Evolutionary conservation across 345 rosid genomes (phyloP).

Genomic region (Lagerstroemia speciosa): DNA sequence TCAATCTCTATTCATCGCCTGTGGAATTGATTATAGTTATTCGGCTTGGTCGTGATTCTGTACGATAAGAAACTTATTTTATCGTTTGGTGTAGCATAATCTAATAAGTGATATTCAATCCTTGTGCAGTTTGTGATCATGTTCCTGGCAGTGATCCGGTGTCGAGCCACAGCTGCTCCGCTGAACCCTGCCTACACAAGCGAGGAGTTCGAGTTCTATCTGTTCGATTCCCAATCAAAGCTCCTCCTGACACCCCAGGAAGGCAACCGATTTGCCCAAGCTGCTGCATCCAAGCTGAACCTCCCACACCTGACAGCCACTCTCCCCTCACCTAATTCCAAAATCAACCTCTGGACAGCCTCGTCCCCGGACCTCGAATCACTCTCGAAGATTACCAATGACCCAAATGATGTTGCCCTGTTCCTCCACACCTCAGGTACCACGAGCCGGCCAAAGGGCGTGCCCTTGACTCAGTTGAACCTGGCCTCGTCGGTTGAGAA

Average conservation of each 20-base stretch:
- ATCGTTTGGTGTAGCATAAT: not conserved
- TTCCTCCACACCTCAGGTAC: conserved; percentile 76
- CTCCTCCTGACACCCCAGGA: conserved; percentile 30
- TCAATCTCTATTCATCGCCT: no score
- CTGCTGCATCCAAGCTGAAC: conserved; percentile 45
- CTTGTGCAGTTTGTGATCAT: conserved; percentile 50
- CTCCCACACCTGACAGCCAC: conserved; percentile 34
- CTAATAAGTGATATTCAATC: not conserved
- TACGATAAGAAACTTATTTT: no score
- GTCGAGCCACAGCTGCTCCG: conserved; percentile 61
- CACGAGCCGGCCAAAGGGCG: conserved; percentile 79
- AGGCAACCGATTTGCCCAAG: conserved; percentile 32
- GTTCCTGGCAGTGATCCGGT: conserved; percentile 57
- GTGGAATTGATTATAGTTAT: no score
- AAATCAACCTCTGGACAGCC: conserved; percentile 18
- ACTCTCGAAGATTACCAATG: conserved; percentile 16
- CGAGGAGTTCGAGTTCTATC: conserved; percentile 71
- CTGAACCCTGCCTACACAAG: conserved; percentile 52
- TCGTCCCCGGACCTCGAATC: conserved; percentile 15
- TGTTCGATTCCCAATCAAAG: conserved; percentile 61
- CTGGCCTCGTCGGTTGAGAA: conserved; percentile 48
- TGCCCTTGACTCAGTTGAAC: conserved; percentile 58
- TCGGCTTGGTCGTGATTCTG: no score
- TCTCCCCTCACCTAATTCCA: conserved; percentile 22
- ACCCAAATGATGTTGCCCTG: conserved; percentile 52